Evolutionary conservation across 805 yeast species (phyloP), one percentile per base, ranked within the genome.

Genomic region (Myxozyma lipomycoides): DNA sequence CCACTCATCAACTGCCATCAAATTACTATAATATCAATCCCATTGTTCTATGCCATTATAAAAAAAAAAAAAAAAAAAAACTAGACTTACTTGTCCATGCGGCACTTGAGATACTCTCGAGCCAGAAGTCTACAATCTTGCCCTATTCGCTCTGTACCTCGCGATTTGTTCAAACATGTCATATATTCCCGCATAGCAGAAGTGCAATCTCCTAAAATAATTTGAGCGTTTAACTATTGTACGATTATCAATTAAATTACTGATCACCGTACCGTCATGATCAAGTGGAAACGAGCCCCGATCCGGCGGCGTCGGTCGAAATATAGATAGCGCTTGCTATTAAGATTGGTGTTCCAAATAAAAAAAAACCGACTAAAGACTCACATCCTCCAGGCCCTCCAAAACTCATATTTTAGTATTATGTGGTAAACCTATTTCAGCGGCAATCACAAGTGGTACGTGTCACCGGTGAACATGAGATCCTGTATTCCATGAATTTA

Each of bases 251-350:
- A n/a, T n/a, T n/a, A n/a, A n/a, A n/a, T n/a, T n/a, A n/a, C n/a
- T n/a, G n/a, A n/a, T n/a, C n/a, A n/a, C n/a, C n/a, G n/a, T 38
- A 54, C 77, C 78, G 52, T 78, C 82, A 64, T 91, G 98, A 64
- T 91, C 98, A 40, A 91, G 72, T 0, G 98, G 98, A 68, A 91
- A 91, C 0, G 98, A 87, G 0, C 98, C 98, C 59, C 96, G 73
- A 59, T 91, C 96, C 1, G 98, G 98, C 21, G 98, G 96, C 0
- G 91, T 84, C 7, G 97, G 96, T 12, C 61, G 25, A 44, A 49
- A 43, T 28, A 26, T 30, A 3, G 48, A 45, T n/a, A 30, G 40
- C 12, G 45, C 58, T 45, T 9, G 12, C 32, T 7, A 28, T n/a
- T n/a, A n/a, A n/a, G n/a, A n/a, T n/a, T n/a, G n/a, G n/a, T n/a